Evolutionary conservation across 2,329 filamentous ascomycete genomes (phyloP).

Genomic region (Emydomyces testavorans): DNA sequence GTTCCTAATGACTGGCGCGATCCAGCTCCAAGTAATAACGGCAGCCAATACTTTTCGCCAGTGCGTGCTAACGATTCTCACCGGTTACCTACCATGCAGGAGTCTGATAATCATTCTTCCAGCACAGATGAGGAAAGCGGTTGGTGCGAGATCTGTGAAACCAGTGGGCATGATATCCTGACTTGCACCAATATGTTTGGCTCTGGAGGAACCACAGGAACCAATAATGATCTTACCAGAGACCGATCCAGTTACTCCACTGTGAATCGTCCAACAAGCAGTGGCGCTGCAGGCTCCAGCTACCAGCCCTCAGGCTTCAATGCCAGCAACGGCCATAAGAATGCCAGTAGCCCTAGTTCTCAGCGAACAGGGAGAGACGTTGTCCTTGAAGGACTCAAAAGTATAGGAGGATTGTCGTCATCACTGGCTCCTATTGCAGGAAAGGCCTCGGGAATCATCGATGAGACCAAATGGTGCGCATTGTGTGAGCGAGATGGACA

Average conservation of each 20-base stretch:
- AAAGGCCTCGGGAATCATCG: constrained; percentile 65
- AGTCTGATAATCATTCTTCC: constrained; percentile 41
- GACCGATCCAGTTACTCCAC: constrained; percentile 5
- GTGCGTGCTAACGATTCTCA: constrained; percentile 20
- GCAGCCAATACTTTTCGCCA: constrained; percentile 18
- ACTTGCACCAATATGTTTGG: constrained; percentile 87
- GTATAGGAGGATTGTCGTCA: constrained; percentile 30
- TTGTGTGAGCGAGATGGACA: constrained; percentile 93
- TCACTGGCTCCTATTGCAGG: constrained; percentile 57
- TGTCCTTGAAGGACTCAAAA: constrained; percentile 34
- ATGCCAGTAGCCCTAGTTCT: constrained; percentile 17
- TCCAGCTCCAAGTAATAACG: constrained; percentile 18
- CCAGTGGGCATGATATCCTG: constrained; percentile 80
- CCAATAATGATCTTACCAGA: constrained; percentile 18
- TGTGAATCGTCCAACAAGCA: neutral
- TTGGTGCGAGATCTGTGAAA: constrained; percentile 95
- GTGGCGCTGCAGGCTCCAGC: neutral
- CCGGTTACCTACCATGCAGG: constrained; percentile 33
- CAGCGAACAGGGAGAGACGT: constrained; percentile 34
- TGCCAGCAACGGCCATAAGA: constrained; percentile 7
- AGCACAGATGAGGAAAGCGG: constrained; percentile 61
- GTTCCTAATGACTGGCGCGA: constrained; percentile 35
- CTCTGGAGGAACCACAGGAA: constrained; percentile 17
- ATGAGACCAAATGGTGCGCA: constrained; percentile 90
- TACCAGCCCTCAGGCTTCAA: neutral